These are phyloP conservation scores for Rosellinia necatrix DNA, from an alignment of 2,329 filamentous ascomycete species.

Conservation along the genomic window DNA sequence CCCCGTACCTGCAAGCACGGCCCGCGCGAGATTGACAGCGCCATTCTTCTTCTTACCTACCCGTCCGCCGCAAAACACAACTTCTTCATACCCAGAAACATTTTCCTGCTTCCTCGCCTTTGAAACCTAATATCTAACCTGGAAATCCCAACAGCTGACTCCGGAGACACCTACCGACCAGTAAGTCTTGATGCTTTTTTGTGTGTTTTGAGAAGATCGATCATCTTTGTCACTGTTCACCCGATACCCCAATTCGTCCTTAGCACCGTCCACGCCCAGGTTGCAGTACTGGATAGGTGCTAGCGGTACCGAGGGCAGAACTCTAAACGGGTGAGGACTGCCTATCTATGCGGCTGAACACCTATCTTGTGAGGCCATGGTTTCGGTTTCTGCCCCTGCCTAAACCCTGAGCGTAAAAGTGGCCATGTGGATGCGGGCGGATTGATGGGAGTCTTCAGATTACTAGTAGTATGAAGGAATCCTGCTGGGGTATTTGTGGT, in stretches of 20 bases:
- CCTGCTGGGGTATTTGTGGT: background rate
- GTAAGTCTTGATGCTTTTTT: slow-evolving; percentile 40
- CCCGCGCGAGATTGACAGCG: slow-evolving; percentile 38
- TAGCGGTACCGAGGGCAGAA: background rate
- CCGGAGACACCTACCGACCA: slow-evolving; percentile 65
- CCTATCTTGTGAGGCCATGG: slow-evolving; percentile 1
- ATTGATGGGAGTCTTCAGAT: background rate
- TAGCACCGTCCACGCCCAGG: background rate
- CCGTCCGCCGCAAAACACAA: slow-evolving; percentile 5
- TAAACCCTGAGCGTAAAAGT: background rate
- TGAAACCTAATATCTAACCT: slow-evolving; percentile 45
- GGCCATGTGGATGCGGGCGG: background rate
- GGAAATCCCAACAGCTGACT: slow-evolving; percentile 55
- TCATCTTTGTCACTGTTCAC: background rate
- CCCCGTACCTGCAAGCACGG: slow-evolving; percentile 42
- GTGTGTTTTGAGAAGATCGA: background rate
- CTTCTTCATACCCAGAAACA: slow-evolving; percentile 22
- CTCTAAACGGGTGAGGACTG: slow-evolving; percentile 6
- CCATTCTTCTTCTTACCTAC: slow-evolving; percentile 21
- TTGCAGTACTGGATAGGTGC: slow-evolving; percentile 10
- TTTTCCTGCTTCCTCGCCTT: slow-evolving; percentile 33
- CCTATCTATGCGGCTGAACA: slow-evolving; percentile 1
- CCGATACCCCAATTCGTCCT: background rate
- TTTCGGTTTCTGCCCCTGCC: background rate
- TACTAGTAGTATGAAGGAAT: background rate